Percentiles rank a stretch among this genome's conserved stretches.
Evolutionary conservation across 1,139 yeast genomes (phyloP).

Genomic region (Candida sanyaensis): DNA sequence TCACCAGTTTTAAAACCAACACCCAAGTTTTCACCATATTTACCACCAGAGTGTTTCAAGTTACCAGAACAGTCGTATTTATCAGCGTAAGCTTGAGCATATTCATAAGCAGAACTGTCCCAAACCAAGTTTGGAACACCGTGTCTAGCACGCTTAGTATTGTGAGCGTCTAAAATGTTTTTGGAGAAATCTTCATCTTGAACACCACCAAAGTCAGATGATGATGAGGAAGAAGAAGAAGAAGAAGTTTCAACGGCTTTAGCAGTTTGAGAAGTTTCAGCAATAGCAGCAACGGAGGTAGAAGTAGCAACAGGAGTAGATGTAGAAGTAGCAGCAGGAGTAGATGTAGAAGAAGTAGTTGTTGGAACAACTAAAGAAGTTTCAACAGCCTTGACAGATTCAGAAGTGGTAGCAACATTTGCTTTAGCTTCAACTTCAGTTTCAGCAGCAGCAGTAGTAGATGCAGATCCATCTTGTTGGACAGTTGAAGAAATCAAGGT

Average conservation of each 20-base stretch:
- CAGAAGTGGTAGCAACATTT: slow-evolving; percentile 2
- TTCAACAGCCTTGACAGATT: slow-evolving; percentile 15
- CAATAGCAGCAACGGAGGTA: slow-evolving; percentile 1
- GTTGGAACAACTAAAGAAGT: slow-evolving; percentile 11
- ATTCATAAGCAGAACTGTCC: slow-evolving; percentile 60
- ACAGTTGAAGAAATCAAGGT: slow-evolving; percentile 10
- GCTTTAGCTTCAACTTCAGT: slow-evolving; percentile 16
- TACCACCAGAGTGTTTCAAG: slow-evolving; percentile 76
- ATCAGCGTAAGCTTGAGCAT: slow-evolving; percentile 73
- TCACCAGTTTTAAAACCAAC: slow-evolving; percentile 60
- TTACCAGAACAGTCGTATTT: slow-evolving; percentile 67
- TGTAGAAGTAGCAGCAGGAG: slow-evolving; percentile 7
- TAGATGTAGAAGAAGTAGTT: background rate
- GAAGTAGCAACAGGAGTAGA: no score
- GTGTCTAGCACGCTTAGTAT: slow-evolving; percentile 67
- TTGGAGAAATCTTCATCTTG: slow-evolving; percentile 13
- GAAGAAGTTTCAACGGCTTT: slow-evolving; percentile 9
- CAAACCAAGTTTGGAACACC: slow-evolving; percentile 62
- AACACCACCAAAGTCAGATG: slow-evolving; percentile 12
- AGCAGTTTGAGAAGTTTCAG: background rate
- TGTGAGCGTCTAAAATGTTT: slow-evolving; percentile 58
- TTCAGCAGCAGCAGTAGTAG: slow-evolving; percentile 4
- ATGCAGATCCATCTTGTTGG: slow-evolving; percentile 6
- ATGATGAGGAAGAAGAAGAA: slow-evolving; percentile 6
- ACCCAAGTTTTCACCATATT: slow-evolving; percentile 88